Evolutionary conservation across 192 early-diverging fungal genomes (phyloP), one percentile per base, ranked within the genome.

Genomic region (Dissophora globulifera): DNA sequence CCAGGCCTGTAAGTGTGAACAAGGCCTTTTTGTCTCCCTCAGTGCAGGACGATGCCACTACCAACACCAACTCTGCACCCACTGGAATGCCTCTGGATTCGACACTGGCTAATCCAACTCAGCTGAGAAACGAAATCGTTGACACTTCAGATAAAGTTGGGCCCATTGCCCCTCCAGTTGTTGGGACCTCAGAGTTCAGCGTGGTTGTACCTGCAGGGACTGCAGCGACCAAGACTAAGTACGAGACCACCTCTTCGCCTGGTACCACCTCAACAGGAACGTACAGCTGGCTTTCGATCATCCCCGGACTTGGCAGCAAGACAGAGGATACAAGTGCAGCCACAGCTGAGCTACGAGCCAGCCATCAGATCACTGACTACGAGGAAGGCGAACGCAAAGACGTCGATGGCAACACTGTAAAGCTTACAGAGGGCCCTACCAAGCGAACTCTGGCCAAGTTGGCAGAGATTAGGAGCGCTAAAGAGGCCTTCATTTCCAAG

Each of bases 281-380:
- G 6, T 67, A 67, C 42, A 76, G 63, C 31, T 76, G 72, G 72
- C 63, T 66, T 1, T 76, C 72, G 3, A 76, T 76, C 12, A 76
- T 76, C 15, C 70, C 70, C 4, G 72, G 72, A 9, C 50, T 33
- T 4, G 51, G 63, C 1, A 50, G 20, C 23, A 74, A 65, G 25
- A 38, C 55, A 17, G 70, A 63, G 19, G 56, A 26, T 2, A 26
- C 62, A 3, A 29, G 17, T 13, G 4, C 17, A 9, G 3, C 45
- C 0, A n/a, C 43, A 22, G 42, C 46, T 10, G 25, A 38, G 13
- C 11, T 54, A 49, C 41, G 22, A 17, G 1, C 51, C 2, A 42
- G 27, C 30, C 23, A 38, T 31, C 63, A 59, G 38, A 50, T 45
- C 13, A 58, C 55, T 0, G 56, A 59, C n/a, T 50, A 58, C 31